Evolutionary conservation across 2,329 filamentous ascomycete species (phyloP), one percentile per base, ranked within the genome.

Genomic region (Pseudofabraea citricarpa): DNA sequence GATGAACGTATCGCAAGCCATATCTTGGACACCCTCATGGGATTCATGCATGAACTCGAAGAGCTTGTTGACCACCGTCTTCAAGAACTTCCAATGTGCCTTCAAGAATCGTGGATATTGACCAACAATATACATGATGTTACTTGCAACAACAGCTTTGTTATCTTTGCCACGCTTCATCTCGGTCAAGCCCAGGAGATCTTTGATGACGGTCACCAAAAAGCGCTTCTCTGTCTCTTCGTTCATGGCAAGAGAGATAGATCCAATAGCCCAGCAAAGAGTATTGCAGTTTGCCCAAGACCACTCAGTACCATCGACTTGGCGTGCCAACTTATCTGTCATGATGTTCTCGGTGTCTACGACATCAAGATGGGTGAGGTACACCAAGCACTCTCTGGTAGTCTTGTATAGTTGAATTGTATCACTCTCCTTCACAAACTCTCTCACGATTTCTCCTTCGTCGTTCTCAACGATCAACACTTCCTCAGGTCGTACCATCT

Each of bases 1-100:
- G 70, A 98, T 98, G 60, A 98, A 98, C 0, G 93, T 98, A 67
- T 98, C 94, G 64, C 93, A 98, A 59, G 93, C 93, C 94, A 98
- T 98, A 68, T 98, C 93, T 69, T 98, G 94, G 20, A 98, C 93
- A 72, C 89, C 93, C 72, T 98, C 93, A 60, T 98, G 93, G 1
- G 93, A 97, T 68, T 98, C 93, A 65, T 98, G 93, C 93, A 98
- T 98, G 63, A 98, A 98, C 70, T 98, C 93, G 60, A 98, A 98
- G 5, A 98, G 78, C 73, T 98, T 98, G 71, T 98, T 98, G 60
- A 98, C 93, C 15, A 98, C 93, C 2, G 93, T 98, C 81, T 98
- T 98, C 44, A 98, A 74, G 70, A 98, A 98, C 66, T 98, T 98
- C 93, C 93, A 98, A 66, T 98, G 93, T 2, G 93, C 93, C 72